Evolutionary conservation across 2,329 filamentous ascomycete species (phyloP), one percentile per base, ranked within the genome.

Genomic region (Paecilomyces formosus): DNA sequence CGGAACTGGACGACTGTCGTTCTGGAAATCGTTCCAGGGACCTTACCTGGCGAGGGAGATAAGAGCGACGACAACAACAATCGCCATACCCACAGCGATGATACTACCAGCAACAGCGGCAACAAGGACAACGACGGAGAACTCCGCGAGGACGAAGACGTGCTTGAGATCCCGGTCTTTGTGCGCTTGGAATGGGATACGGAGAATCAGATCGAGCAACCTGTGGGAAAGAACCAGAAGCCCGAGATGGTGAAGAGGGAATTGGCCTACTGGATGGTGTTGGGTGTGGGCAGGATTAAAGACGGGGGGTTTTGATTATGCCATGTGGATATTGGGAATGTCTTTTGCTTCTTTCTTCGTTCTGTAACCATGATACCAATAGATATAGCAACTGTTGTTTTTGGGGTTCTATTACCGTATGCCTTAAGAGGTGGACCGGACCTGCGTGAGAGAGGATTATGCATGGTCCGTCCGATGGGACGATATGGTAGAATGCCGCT

Each of bases 1-100:
- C 82, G 92, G 35, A 99, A 97, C 72, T 97, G 92, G 90, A 94
- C 94, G 15, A 94, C 88, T 64, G 90, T 99, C 11, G 89, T 97
- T 21, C 81, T 99, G 26, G 94, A 99, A 72, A 88, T 99, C 13
- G 84, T 97, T 84, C 92, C 68, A 67, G 81, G 62, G 61, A 75
- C 66, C 18, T 69, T 72, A 53, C 74, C 70, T 3, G 70, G 67
- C 62, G 66, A 21, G 64, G 59, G 22, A 64, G 64, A 66, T 51
- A 71, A 72, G 30, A 70, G 75, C 21, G 58, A 53, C 26, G 61
- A 74, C 24, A 59, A 51, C 33, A 55, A 53, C 18, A 59, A 60
- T 21, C 64, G 73, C 57, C 69, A 68, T 56, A 71, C 69, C 39
- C 66, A 65, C 58, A 71, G 72, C 49, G 69, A 74, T 22, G 53